These are phyloP conservation scores for Cylindrotheca closterium DNA, from an alignment of 108 stramenopile species.

Conservation along the genomic window DNA sequence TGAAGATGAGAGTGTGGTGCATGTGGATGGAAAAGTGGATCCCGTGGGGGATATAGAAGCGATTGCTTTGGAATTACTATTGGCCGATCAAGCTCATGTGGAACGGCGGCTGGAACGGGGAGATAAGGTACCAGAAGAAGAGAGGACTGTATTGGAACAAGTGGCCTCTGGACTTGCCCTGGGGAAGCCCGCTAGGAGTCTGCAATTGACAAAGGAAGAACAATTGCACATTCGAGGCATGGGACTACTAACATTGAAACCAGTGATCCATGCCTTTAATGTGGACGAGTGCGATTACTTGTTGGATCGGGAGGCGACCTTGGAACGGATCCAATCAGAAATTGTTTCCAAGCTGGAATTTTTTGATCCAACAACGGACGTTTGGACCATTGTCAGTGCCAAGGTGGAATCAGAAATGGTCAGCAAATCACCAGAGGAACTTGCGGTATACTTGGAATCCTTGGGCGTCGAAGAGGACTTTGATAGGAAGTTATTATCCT, in stretches of 20 bases:
- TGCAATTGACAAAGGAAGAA: conserved; percentile 48
- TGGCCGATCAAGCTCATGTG: conserved; percentile 89
- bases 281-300: conserved; percentile 84
- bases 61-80: conserved; percentile 83
- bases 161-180: conserved; percentile 44
- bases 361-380: conserved; percentile 5
- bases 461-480: conserved; percentile 42
- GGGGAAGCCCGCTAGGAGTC: conserved; percentile 66
- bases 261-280: conserved; percentile 89
- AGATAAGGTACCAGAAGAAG: conserved; percentile 16
- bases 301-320: conserved; percentile 34
- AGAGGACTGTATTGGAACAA: conserved; percentile 63
- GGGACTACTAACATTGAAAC: conserved; percentile 84
- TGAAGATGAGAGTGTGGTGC: conserved; percentile 36
- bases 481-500: conserved; percentile 27
- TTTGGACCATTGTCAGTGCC: conserved; percentile 72
- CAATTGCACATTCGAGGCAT: conserved; percentile 51
- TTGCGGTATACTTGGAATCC: conserved; percentile 58
- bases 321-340: conserved; percentile 42
- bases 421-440: conserved; percentile 40
- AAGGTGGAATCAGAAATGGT: conserved; percentile 79
- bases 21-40: conserved; percentile 85
- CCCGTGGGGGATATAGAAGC: conserved; percentile 87
- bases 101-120: conserved; percentile 67
- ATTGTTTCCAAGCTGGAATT: conserved; percentile 25